Evolutionary conservation across 768 basidiomycete genomes (phyloP).

Genomic region (Leccinum subgranulosum): DNA sequence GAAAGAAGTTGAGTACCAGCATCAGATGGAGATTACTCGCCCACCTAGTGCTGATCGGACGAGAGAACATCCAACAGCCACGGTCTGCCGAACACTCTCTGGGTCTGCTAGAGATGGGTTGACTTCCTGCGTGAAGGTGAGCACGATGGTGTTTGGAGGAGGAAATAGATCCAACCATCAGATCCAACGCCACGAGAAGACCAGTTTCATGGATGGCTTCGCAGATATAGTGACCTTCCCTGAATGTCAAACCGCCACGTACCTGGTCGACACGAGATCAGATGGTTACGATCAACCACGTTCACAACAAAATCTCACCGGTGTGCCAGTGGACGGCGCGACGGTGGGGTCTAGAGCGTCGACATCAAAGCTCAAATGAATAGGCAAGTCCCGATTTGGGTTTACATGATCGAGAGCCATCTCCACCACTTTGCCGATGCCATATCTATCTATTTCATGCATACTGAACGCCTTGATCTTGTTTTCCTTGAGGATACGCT

Average conservation of each 20-base stretch:
- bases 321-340: constrained; percentile 94
- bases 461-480: constrained; percentile 86
- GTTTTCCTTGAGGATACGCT: constrained; percentile 75
- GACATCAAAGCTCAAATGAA: constrained; percentile 96
- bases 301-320: constrained; percentile 44
- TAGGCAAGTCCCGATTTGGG: constrained; percentile 75
- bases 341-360: constrained; percentile 92
- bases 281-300: neutral
- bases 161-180: constrained; percentile 65
- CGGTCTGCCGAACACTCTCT: constrained; percentile 77
- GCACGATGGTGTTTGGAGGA: neutral
- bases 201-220: constrained; percentile 93
- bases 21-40: constrained; percentile 19
- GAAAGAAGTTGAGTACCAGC: constrained; percentile 5
- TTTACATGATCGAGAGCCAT: constrained; percentile 96
- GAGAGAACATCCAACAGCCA: constrained; percentile 86
- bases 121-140: constrained; percentile 64
- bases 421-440: constrained; percentile 92
- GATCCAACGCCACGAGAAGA: constrained; percentile 84
- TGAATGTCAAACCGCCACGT: constrained; percentile 91
- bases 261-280: constrained; percentile 43
- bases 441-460: constrained; percentile 87
- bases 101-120: constrained; percentile 89
- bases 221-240: constrained; percentile 98
- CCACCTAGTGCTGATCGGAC: constrained; percentile 79